Evolutionary conservation across 2,329 filamentous ascomycete species (phyloP).

Genomic region (Colletotrichum sidae): DNA sequence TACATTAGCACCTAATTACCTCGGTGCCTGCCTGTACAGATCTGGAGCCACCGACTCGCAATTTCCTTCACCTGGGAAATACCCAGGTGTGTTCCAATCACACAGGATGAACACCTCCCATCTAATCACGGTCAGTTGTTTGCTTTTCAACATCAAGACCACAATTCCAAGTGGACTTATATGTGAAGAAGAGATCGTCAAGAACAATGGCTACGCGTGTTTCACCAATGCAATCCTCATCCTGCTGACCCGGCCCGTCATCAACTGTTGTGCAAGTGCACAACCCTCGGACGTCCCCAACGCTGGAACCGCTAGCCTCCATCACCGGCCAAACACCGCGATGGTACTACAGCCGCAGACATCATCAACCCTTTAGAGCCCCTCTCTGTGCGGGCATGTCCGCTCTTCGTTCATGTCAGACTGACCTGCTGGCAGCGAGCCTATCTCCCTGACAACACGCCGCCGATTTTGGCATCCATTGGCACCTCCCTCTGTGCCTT

Average conservation of each 20-base stretch:
- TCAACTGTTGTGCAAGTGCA: conserved; percentile 4
- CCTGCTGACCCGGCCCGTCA: conserved; percentile 3
- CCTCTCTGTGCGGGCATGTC: not conserved
- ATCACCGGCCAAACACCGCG: not conserved
- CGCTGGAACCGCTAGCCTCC: conserved; percentile 7
- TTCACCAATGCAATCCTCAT: too few relatives aligned
- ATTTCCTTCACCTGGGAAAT: too few relatives aligned
- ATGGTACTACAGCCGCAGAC: not conserved
- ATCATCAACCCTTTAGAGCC: not conserved
- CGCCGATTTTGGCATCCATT: conserved; percentile 4
- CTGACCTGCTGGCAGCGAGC: not conserved
- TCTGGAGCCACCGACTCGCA: too few relatives aligned
- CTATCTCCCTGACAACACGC: not conserved
- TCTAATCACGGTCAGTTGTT: too few relatives aligned
- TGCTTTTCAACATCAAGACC: too few relatives aligned
- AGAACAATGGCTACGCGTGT: too few relatives aligned
- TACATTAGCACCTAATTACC: not conserved
- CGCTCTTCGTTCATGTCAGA: conserved; percentile 20
- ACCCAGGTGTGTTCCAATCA: too few relatives aligned
- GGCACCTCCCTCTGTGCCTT: conserved; percentile 18
- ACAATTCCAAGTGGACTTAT: too few relatives aligned
- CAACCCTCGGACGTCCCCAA: conserved; percentile 12
- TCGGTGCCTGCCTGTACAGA: too few relatives aligned
- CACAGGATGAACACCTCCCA: too few relatives aligned
- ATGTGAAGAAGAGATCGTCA: too few relatives aligned